These are phyloP conservation scores for Chimonanthus salicifolius DNA, from an alignment of 164 flowering plant species.

Conservation along the genomic window DNA sequence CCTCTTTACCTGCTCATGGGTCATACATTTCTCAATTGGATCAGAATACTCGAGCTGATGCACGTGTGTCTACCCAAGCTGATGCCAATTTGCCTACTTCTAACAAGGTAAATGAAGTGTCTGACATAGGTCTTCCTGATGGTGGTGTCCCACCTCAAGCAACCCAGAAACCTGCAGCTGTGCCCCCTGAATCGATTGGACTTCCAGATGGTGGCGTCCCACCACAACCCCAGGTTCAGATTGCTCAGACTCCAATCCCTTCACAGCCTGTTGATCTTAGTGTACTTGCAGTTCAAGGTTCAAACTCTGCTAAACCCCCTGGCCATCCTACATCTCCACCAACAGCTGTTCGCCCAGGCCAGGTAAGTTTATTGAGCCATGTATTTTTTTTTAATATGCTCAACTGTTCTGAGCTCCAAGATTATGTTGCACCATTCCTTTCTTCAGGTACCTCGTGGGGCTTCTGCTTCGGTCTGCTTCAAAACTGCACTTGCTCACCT, in stretches of 20 bases:
- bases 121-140: conserved; percentile 60
- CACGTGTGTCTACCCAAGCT: neutral
- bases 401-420: neutral
- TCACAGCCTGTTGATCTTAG: conserved; percentile 91
- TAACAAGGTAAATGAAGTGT: conserved; percentile 33
- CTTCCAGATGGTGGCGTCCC: conserved; percentile 96
- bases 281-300: conserved; percentile 59
- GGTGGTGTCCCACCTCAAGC: conserved; percentile 78
- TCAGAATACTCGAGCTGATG: conserved; percentile 35
- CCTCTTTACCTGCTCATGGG: conserved; percentile 74
- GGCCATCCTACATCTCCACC: conserved; percentile 53
- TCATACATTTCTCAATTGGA: conserved; percentile 46
- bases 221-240: conserved; percentile 51
- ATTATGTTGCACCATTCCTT: neutral
- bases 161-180: conserved; percentile 8
- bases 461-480: conserved; percentile 89
- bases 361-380: conserved; percentile 34
- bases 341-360: conserved; percentile 86
- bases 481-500: conserved; percentile 92
- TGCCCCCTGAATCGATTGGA: conserved; percentile 48
- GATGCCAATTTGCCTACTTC: conserved; percentile 27
- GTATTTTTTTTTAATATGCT: neutral
- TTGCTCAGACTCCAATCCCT: conserved; percentile 30
- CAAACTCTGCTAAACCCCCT: conserved; percentile 33
- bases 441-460: conserved; percentile 94